phyloP scores from a whole-genome alignment of 2,329 filamentous ascomycete species.

The Aspergillus pseudoterreus region DNA sequence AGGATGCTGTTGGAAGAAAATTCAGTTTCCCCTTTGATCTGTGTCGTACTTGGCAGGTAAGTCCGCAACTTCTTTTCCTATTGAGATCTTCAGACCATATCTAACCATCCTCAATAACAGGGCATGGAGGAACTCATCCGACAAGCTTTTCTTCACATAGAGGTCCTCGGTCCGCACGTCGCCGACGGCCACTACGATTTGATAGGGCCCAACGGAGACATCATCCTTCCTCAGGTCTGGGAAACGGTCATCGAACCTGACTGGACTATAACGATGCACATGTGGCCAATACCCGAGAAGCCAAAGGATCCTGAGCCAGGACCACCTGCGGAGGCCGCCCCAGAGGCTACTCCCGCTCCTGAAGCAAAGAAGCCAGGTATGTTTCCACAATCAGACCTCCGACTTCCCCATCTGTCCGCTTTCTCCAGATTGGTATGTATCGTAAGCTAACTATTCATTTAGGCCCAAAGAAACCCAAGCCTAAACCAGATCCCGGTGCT shows the following conservation, averaged over 20 bases:
- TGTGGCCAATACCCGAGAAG: conserved; percentile 59
- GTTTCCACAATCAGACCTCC: conserved; percentile 6
- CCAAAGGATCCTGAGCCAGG: conserved; percentile 40
- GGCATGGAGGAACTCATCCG: conserved; percentile 84
- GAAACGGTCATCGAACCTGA: conserved; percentile 77
- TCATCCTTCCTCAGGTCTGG: conserved; percentile 78
- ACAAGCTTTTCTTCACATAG: conserved; percentile 77
- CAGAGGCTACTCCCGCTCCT: conserved; percentile 13
- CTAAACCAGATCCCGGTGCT: conserved; percentile 28
- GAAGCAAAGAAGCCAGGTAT: conserved; percentile 33
- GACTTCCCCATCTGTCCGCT: neutral
- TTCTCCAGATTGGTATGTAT: neutral
- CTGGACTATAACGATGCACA: conserved; percentile 66
- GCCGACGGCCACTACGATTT: conserved; percentile 77
- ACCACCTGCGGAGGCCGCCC: conserved; percentile 16
- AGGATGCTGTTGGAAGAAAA: conserved; percentile 85
- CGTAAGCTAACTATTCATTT: conserved; percentile 2
- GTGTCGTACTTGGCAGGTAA: conserved; percentile 78
- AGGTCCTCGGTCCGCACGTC: conserved; percentile 71
- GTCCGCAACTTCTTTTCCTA: conserved; percentile 27
- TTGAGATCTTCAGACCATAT: neutral
- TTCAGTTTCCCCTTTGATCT: conserved; percentile 88
- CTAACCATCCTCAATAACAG: conserved; percentile 39
- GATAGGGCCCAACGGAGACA: conserved; percentile 73
- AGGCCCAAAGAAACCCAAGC: conserved; percentile 31